Percentiles rank a stretch among this genome's conserved stretches.
Evolutionary conservation across 2,329 filamentous ascomycete genomes (phyloP).

Genomic region (Colletotrichum aenigma): DNA sequence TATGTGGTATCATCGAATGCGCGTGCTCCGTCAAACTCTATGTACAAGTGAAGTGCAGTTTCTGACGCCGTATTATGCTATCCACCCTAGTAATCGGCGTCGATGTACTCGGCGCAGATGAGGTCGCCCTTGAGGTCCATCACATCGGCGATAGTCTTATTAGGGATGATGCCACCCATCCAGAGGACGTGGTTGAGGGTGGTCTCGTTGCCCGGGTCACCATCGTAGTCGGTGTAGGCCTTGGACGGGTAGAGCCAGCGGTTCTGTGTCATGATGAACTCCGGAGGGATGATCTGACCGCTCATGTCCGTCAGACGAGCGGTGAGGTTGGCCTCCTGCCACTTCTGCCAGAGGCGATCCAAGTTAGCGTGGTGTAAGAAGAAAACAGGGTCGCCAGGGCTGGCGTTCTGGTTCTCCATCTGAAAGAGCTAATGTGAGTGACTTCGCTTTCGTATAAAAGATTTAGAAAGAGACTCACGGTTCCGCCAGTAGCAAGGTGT

Average conservation of each 20-base stretch:
- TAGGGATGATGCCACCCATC: constrained; percentile 28
- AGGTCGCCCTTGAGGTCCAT: constrained; percentile 29
- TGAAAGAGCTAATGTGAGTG: neutral
- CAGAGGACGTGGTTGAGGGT: constrained; percentile 29
- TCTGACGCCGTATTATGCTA: neutral
- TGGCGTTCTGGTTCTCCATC: constrained; percentile 11
- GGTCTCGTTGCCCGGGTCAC: constrained; percentile 22
- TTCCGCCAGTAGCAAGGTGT: neutral
- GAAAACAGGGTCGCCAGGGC: constrained; percentile 8
- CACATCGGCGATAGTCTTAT: constrained; percentile 26
- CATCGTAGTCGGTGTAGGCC: constrained; percentile 11
- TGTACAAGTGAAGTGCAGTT: neutral
- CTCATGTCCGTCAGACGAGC: constrained; percentile 1
- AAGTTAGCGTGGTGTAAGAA: constrained; percentile 9
- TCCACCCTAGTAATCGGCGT: neutral
- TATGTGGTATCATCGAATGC: neutral
- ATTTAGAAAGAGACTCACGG: neutral
- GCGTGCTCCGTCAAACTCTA: neutral
- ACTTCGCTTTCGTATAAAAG: neutral
- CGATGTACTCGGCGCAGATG: constrained; percentile 29
- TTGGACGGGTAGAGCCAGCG: neutral
- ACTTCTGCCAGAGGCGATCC: neutral
- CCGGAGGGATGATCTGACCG: neutral
- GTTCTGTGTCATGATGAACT: constrained; percentile 3
- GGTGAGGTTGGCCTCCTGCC: constrained; percentile 13